Evolutionary conservation across 345 rosid genomes (phyloP).

Genomic region (Eucalyptus dawsonii): DNA sequence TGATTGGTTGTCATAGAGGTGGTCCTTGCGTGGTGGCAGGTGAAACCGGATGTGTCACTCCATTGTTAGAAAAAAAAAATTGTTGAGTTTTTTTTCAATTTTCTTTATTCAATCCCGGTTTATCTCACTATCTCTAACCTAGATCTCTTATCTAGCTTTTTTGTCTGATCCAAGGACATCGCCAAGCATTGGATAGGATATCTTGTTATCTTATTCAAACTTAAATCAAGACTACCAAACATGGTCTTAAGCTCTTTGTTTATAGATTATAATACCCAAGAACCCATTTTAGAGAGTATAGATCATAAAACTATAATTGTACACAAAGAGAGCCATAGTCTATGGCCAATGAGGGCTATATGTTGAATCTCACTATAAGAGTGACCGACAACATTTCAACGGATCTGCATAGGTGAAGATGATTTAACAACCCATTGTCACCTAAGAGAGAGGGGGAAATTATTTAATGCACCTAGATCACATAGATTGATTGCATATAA

Average conservation of each 20-base stretch:
- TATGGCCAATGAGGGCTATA: background rate
- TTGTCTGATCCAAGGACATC: background rate
- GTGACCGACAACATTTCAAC: fast-evolving
- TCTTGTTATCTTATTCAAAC: background rate
- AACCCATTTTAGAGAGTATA: background rate
- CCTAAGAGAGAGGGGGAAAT: background rate
- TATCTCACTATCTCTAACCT: background rate
- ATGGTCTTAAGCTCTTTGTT: background rate
- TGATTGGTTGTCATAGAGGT: background rate
- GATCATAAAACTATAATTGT: background rate
- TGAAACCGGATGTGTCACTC: background rate
- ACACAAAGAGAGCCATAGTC: background rate
- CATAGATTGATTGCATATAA: background rate
- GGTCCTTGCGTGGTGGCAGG: background rate
- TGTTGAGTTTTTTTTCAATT: background rate
- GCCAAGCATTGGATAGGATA: background rate
- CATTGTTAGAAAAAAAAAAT: background rate
- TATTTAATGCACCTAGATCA: background rate
- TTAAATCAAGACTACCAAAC: background rate
- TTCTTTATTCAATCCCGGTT: no score
- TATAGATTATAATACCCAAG: background rate
- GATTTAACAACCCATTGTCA: background rate
- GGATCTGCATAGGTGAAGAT: background rate
- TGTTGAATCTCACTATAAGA: background rate
- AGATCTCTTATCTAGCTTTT: background rate